A percentile compares a stretch with the other conserved stretches of the same genome.
Conservation (phyloP, 192 early-diverging fungal species). For the Chytriomyces hyalinus region DNA sequence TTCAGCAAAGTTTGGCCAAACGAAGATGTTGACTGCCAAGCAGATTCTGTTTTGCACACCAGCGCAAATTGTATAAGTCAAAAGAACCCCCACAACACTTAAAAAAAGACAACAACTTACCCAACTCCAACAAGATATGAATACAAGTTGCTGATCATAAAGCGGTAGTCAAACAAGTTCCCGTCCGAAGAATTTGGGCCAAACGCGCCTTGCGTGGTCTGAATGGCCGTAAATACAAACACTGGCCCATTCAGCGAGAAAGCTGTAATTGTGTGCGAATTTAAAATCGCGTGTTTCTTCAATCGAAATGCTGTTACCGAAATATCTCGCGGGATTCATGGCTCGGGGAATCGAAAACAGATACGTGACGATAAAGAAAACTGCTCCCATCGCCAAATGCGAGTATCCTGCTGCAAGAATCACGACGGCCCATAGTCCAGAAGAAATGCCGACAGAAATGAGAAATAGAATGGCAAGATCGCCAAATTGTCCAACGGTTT, state of each 20-base stretch:
- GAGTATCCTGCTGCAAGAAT: background rate
- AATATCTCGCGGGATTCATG: conserved; percentile 2
- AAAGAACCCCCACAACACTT: background rate
- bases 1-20: conserved; percentile 14
- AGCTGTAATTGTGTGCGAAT: background rate
- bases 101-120: background rate
- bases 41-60: background rate
- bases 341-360: conserved; percentile 6
- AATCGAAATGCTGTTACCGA: background rate
- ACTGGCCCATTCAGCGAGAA: conserved; percentile 3
- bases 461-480: conserved; percentile 2
- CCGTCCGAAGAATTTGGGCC: conserved; percentile 3
- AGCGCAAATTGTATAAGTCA: too few relatives aligned
- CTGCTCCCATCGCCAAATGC: background rate
- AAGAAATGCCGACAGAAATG: background rate
- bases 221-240: conserved; percentile 9
- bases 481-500: conserved; percentile 13
- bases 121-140: conserved; percentile 9
- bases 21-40: background rate
- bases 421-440: conserved; percentile 6
- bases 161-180: background rate
- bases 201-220: background rate
- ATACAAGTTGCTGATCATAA: background rate
- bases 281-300: background rate
- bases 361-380: background rate